A percentile compares a stretch with the other conserved stretches of the same genome.
Conservation (phyloP, 2,329 filamentous ascomycete genomes). For the Dactylella cylindrospora region DNA sequence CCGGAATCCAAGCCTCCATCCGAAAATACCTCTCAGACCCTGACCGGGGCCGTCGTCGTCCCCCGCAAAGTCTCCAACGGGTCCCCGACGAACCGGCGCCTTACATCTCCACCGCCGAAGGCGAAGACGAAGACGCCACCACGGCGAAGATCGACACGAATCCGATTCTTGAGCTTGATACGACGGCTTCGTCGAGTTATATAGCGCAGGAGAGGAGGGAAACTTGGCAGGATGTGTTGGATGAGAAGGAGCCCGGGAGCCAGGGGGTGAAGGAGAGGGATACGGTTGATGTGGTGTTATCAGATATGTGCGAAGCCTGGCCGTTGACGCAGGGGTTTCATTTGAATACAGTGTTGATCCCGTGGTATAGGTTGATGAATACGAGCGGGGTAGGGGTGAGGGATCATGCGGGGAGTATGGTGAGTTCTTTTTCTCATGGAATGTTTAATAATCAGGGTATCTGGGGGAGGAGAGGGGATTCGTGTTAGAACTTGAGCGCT, state of each 20-base stretch:
- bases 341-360: slow-evolving; percentile 87
- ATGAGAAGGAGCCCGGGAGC: slow-evolving; percentile 49
- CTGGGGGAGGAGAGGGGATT: too few relatives aligned
- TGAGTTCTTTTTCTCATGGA: slow-evolving; percentile 58
- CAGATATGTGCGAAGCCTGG: slow-evolving; percentile 99
- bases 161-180: slow-evolving; percentile 37
- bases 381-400: slow-evolving; percentile 83
- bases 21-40: slow-evolving; percentile 68
- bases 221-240: slow-evolving; percentile 47
- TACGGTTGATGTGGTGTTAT: slow-evolving; percentile 85
- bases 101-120: not conserved
- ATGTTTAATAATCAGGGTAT: too few relatives aligned
- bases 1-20: slow-evolving; percentile 57
- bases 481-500: too few relatives aligned
- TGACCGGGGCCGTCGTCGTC: slow-evolving; percentile 58
- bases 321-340: slow-evolving; percentile 68
- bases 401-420: slow-evolving; percentile 94
- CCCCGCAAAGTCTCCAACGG: slow-evolving; percentile 51
- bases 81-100: slow-evolving; percentile 51
- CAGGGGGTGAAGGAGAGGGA: slow-evolving; percentile 54
- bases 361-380: slow-evolving; percentile 98
- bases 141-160: slow-evolving; percentile 39
- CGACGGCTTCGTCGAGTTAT: slow-evolving; percentile 38
- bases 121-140: slow-evolving; percentile 55
- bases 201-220: slow-evolving; percentile 49